A percentile compares a stretch with the other conserved stretches of the same genome.
These are phyloP conservation scores for Blastocystis sp. DNA, from an alignment of 352 stramenopile genomes.

Conservation along the genomic window DNA sequence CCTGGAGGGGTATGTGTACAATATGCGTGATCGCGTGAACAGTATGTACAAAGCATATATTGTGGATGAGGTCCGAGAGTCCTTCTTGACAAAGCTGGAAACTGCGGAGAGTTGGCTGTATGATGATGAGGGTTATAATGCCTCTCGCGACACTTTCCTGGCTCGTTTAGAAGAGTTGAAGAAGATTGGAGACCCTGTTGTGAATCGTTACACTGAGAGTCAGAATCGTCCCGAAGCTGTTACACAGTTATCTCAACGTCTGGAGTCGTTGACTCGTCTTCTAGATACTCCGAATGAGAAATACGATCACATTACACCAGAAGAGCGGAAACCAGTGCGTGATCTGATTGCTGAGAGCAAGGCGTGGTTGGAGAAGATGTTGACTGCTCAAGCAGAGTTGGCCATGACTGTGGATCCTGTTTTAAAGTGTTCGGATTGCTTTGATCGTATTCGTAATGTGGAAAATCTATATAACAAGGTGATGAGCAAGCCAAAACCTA, in stretches of 20 bases:
- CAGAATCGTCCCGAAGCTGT: constrained; percentile 82
- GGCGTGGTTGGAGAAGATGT: constrained; percentile 90
- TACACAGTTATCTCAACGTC: constrained; percentile 82
- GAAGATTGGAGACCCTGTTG: constrained; percentile 85
- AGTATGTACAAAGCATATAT: constrained; percentile 81
- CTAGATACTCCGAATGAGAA: constrained; percentile 86
- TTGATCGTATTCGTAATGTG: constrained; percentile 84
- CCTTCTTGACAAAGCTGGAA: constrained; percentile 83
- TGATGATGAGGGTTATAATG: constrained; percentile 96
- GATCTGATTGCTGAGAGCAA: constrained; percentile 82
- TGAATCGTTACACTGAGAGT: constrained; percentile 85
- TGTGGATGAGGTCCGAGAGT: constrained; percentile 81
- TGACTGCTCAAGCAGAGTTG: constrained; percentile 87
- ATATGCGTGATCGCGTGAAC: constrained; percentile 92
- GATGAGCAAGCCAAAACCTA: constrained; percentile 91
- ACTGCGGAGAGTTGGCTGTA: constrained; percentile 97
- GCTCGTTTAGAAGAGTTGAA: constrained; percentile 89
- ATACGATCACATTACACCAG: constrained; percentile 90
- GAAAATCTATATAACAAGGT: constrained; percentile 84
- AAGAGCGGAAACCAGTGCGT: constrained; percentile 88
- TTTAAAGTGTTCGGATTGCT: constrained; percentile 84
- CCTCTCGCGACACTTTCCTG: constrained; percentile 91
- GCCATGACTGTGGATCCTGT: constrained; percentile 82
- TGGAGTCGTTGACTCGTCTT: constrained; percentile 91
- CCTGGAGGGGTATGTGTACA: constrained; percentile 98